Percentiles rank a stretch among this genome's conserved stretches.
Conservation (phyloP, 2,329 filamentous ascomycete species). For the Orbilia ellipsospora region DNA sequence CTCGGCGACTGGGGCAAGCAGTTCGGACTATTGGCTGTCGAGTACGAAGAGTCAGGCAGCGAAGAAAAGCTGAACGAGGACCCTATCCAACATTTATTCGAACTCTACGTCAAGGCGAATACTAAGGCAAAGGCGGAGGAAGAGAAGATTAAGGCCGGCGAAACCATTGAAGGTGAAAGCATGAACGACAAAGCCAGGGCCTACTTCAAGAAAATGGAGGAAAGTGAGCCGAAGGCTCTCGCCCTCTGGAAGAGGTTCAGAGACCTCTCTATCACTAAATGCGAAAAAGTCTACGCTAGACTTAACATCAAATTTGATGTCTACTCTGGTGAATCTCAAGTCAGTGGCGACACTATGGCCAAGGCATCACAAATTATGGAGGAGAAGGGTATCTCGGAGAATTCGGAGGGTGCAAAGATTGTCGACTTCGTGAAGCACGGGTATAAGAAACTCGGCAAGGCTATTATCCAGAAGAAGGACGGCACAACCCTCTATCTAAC, state of each 20-base stretch:
- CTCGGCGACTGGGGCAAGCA: conserved; percentile 83
- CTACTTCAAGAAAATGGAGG: conserved; percentile 78
- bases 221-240: conserved; percentile 72
- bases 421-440: conserved; percentile 78
- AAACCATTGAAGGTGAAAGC: conserved; percentile 57
- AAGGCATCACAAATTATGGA: conserved; percentile 72
- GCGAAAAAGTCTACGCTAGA: conserved; percentile 75
- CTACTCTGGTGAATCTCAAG: conserved; percentile 79
- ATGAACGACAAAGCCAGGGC: conserved; percentile 77
- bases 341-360: conserved; percentile 74
- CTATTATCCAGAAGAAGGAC: conserved; percentile 77
- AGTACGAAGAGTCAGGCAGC: conserved; percentile 78
- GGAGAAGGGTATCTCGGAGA: conserved; percentile 73
- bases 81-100: conserved; percentile 83
- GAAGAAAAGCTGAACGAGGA: conserved; percentile 77
- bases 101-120: conserved; percentile 82
- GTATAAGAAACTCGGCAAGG: conserved; percentile 75
- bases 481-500: conserved; percentile 82
- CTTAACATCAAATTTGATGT: conserved; percentile 78
- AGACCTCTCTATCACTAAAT: conserved; percentile 74
- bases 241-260: conserved; percentile 74
- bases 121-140: conserved; percentile 68
- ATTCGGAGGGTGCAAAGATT: conserved; percentile 77
- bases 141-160: conserved; percentile 62
- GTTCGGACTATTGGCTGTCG: conserved; percentile 75